Base-by-base conservation (phyloP, 148 eudicot genomes). In the Chenopodium album region DNA sequence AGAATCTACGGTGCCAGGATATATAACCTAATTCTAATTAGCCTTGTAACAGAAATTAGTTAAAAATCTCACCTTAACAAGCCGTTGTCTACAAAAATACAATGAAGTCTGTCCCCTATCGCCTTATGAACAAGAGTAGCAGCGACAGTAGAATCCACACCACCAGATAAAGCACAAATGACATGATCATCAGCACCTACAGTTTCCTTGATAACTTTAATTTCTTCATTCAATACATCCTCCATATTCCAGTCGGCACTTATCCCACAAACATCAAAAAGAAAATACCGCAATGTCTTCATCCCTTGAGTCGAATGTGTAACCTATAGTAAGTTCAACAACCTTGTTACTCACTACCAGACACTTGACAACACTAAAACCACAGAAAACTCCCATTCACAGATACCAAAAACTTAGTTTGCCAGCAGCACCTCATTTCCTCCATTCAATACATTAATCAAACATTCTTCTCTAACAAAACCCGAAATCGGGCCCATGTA, bases 141-240 rank as follows among this genome's bases (percentile, higher is more conserved):
- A 73, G 98, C 99, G 80, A 96, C 99, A 5, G 99, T 91, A 47
- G 99, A 96, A 88, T 96, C 99, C 26, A 96, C 99, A 76, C 99
- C 99, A 50, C 98, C 99, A 29, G 99, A 96, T 71, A 96, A 83
- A 16, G 97, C 98, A 89, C 98, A 94, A 59, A 96, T 96, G 64
- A 96, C 99, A 87, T 92, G 99, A 75, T 96, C 98, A 54, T 96
- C 95, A 76, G 94, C 84, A 13, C 91, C 92, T 56, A 96, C 94
- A 37, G 87, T 90, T 62, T 68, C 78, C 66, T 90, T 85, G 47
- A 96, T 92, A 77, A 87, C 89, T 76, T 86, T 91, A 46, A 92
- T 85, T 87, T 96, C 98, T 85, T 96, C 95, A 31, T 92, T 91
- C 74, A 96, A 81, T 59, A 96, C 90, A 80, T 96, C 99, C 87